Conservation (phyloP, 2,329 filamentous ascomycete species). For the Monosporascus sp. region DNA sequence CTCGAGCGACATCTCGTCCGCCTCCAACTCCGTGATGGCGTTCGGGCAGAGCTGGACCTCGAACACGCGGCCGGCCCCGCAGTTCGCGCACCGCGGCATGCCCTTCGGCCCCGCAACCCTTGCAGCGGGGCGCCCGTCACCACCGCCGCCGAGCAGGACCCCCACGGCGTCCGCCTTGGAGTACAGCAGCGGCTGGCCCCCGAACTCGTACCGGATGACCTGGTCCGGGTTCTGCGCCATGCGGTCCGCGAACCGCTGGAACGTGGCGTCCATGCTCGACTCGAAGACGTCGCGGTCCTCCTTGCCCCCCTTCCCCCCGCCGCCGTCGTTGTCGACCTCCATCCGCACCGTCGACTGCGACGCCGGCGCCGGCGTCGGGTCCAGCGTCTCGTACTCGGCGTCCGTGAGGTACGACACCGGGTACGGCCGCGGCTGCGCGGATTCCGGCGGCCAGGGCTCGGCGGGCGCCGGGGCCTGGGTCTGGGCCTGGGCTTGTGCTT, state of each 20-base stretch:
- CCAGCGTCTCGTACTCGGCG: conserved; percentile 86
- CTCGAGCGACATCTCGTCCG: conserved; percentile 63
- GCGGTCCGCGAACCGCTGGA: conserved; percentile 75
- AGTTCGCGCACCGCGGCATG: conserved; percentile 72
- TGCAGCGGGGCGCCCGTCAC: conserved; percentile 20
- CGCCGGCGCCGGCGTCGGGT: conserved; percentile 48
- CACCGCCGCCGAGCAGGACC: conserved; percentile 44
- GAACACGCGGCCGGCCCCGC: conserved; percentile 71
- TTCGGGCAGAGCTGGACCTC: conserved; percentile 91
- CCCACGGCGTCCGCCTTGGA: conserved; percentile 71
- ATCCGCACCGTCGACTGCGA: conserved; percentile 44
- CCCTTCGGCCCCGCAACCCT: conserved; percentile 27
- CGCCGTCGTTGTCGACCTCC: conserved; percentile 36
- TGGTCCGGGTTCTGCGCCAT: conserved; percentile 78
- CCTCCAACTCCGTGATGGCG: conserved; percentile 83
- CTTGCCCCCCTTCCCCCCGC: conserved; percentile 31
- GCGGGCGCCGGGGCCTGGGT: conserved; percentile 31
- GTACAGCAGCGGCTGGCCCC: conserved; percentile 71
- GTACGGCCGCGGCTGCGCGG: conserved; percentile 64
- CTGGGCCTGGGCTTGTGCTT: conserved; percentile 21
- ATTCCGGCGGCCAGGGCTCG: conserved; percentile 70
- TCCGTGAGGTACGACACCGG: conserved; percentile 74
- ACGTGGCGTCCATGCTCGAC: conserved; percentile 66
- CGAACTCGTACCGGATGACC: conserved; percentile 74
- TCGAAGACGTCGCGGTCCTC: conserved; percentile 71